A percentile compares a stretch with the other conserved stretches of the same genome.
Conservation (phyloP, 345 rosid species). For the Microthlaspi erraticum region DNA sequence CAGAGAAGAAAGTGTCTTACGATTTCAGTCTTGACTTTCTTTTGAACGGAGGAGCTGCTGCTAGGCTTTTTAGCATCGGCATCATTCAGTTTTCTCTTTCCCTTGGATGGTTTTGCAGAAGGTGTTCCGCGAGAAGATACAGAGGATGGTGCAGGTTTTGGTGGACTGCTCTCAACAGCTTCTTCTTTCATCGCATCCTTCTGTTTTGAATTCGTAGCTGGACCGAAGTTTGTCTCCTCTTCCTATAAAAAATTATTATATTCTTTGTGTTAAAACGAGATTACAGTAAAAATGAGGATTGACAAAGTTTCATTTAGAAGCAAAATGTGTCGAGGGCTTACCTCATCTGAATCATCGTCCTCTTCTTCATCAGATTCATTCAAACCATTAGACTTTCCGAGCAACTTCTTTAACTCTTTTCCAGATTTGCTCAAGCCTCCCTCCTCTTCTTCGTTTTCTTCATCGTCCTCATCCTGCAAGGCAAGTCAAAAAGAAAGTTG, state of each 20-base stretch:
- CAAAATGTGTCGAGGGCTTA: conserved; percentile 44
- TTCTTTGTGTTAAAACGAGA: conserved; percentile 3
- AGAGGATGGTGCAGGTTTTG: conserved; percentile 66
- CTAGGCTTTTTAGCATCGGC: conserved; percentile 67
- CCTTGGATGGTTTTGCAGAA: conserved; percentile 75
- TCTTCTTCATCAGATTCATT: conserved; percentile 85
- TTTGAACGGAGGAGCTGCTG: conserved; percentile 61
- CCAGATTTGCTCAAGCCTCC: conserved; percentile 95
- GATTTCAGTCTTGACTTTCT: conserved; percentile 87
- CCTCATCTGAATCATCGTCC: conserved; percentile 84
- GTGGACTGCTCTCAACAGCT: conserved; percentile 68
- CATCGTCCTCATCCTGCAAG: conserved; percentile 85
- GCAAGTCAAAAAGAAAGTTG: conserved; percentile 11
- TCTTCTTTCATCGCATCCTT: conserved; percentile 80
- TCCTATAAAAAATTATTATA: conserved; percentile 31
- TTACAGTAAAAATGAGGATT: neutral
- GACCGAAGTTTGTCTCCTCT: conserved; percentile 61
- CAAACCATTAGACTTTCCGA: conserved; percentile 70
- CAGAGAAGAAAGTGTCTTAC: conserved; percentile 51
- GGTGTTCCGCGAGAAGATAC: conserved; percentile 74
- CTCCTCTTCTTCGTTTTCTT: conserved; percentile 89
- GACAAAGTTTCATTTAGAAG: neutral
- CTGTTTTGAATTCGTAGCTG: conserved; percentile 66
- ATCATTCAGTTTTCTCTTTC: conserved; percentile 80
- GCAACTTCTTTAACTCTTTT: conserved; percentile 90